Base-by-base conservation (phyloP, 768 basidiomycete species). In the Kwoniella botswanensis region DNA sequence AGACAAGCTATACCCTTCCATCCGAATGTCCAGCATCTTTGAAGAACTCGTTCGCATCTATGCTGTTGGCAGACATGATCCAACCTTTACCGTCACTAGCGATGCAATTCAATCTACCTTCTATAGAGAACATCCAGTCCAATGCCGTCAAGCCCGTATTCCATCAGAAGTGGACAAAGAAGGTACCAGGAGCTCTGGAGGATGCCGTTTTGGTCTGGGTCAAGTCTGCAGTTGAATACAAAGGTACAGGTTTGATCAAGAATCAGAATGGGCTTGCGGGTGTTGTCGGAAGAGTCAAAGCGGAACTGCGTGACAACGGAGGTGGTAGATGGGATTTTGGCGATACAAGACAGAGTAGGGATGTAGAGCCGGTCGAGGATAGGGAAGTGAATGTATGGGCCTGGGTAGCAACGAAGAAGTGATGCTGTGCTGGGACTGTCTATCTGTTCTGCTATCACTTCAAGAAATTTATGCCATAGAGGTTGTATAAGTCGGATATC, bases 11-110 rank as follows among this genome's bases (percentile, higher is more conserved):
- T 60, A 53, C 56, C 15, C 74, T 82, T 4, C 80, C 82, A 0
- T 15, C 65, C 0, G 15, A 58, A 9, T 62, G 68, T 7, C 68
- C 77, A 0, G 55, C 65, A 9, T 75, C 78, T 18, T 68, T 79
- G 4, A 67, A 62, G 5, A 70, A 75, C 15, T 75, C 75, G 2
- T 82, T 78, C 71, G 74, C 77, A 0, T 74, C 75, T 1, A 71
- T 79, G 44, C 74, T 82, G 13, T 66, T 76, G 3, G 70, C 76
- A 12, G 72, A 79, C 46, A 71, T 82, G 70, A 61, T 82, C 15
- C 74, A 79, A n/a, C 72, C 77, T 3, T 52, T 71, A 21, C 77
- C 82, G 4, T 62, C 56, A 35, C 68, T 80, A 2, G 74, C 79
- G 0, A 68, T 84, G 29, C 70, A 74, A 13, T 76, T 81, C 58